Conservation (phyloP, 2,329 filamentous ascomycete species). For the Fusarium haematococcum region DNA sequence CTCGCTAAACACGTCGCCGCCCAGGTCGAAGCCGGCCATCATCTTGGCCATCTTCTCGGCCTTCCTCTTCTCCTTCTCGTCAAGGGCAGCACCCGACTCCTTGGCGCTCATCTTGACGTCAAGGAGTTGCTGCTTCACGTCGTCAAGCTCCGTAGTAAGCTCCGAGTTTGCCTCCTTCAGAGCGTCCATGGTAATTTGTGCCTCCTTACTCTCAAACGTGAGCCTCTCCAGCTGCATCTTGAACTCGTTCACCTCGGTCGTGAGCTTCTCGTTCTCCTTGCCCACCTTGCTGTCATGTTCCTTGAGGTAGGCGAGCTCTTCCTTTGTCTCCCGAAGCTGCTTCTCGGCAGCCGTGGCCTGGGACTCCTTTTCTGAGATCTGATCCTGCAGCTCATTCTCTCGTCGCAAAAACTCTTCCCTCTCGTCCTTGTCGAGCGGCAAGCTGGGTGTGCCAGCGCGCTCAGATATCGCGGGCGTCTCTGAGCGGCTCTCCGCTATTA, state of each 20-base stretch:
- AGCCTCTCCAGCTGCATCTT: conserved; percentile 98
- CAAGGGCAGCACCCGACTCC: conserved; percentile 87
- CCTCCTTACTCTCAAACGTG: conserved; percentile 95
- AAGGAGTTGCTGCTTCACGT: conserved; percentile 94
- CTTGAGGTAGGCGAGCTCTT: conserved; percentile 86
- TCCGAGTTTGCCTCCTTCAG: conserved; percentile 96
- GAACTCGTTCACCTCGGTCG: conserved; percentile 88
- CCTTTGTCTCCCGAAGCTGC: conserved; percentile 82
- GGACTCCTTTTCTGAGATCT: conserved; percentile 92
- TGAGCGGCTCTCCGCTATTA: conserved; percentile 68
- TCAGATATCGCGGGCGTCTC: conserved; percentile 79
- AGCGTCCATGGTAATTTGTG: conserved; percentile 96
- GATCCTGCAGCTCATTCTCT: conserved; percentile 97
- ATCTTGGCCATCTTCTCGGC: conserved; percentile 99
- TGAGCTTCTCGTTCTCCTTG: conserved; percentile 91
- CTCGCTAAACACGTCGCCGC: conserved; percentile 91
- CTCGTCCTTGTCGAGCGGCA: conserved; percentile 94
- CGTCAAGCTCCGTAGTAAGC: conserved; percentile 90
- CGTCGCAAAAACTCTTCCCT: conserved; percentile 94
- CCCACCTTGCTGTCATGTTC: conserved; percentile 85
- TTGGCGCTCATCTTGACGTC: conserved; percentile 97
- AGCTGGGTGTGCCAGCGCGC: conserved; percentile 85
- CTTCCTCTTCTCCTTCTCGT: conserved; percentile 99
- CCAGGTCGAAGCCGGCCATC: conserved; percentile 98
- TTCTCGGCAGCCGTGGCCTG: conserved; percentile 84